Evolutionary conservation across 2,329 filamentous ascomycete genomes (phyloP).

Genomic region (Xylaria sp.): DNA sequence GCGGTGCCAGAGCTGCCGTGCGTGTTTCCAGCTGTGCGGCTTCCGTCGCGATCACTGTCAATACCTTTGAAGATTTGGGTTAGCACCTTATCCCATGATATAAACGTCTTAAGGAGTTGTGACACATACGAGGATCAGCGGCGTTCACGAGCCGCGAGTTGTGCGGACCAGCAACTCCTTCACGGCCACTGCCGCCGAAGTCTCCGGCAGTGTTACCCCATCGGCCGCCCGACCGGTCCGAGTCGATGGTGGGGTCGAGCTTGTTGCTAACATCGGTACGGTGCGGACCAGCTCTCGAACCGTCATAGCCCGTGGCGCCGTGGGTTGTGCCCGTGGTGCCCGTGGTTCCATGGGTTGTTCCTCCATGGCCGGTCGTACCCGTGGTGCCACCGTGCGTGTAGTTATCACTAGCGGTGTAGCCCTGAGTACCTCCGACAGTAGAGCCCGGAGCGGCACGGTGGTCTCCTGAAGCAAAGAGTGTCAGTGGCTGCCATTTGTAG

Average conservation of each 20-base stretch:
- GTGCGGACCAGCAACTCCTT: slow-evolving; percentile 47
- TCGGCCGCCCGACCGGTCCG: slow-evolving; percentile 43
- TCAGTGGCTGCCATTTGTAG: not conserved
- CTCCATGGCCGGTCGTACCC: slow-evolving; percentile 36
- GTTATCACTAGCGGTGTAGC: slow-evolving; percentile 27
- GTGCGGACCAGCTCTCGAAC: slow-evolving; percentile 47
- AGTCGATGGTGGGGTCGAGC: slow-evolving; percentile 57
- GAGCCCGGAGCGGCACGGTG: slow-evolving; percentile 35
- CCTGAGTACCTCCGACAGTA: slow-evolving; percentile 28
- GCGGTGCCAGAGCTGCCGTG: slow-evolving; percentile 33
- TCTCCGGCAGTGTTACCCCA: slow-evolving; percentile 35
- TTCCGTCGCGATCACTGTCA: slow-evolving; percentile 52
- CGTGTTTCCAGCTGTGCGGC: slow-evolving; percentile 40
- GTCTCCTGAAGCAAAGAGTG: slow-evolving; percentile 20
- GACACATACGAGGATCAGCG: slow-evolving; percentile 46
- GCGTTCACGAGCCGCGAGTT: slow-evolving; percentile 49
- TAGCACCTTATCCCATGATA: not conserved
- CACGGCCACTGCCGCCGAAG: slow-evolving; percentile 35
- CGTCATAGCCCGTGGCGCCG: slow-evolving; percentile 28
- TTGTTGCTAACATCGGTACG: slow-evolving; percentile 52
- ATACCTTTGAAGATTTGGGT: slow-evolving; percentile 30
- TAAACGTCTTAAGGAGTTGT: too few species aligned
- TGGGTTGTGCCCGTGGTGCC: slow-evolving; percentile 9
- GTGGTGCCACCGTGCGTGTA: slow-evolving; percentile 40
- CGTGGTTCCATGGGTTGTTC: slow-evolving; percentile 5